Evolutionary conservation across 2,329 filamentous ascomycete species (phyloP).

Genomic region (Pseudonectria foliicola): DNA sequence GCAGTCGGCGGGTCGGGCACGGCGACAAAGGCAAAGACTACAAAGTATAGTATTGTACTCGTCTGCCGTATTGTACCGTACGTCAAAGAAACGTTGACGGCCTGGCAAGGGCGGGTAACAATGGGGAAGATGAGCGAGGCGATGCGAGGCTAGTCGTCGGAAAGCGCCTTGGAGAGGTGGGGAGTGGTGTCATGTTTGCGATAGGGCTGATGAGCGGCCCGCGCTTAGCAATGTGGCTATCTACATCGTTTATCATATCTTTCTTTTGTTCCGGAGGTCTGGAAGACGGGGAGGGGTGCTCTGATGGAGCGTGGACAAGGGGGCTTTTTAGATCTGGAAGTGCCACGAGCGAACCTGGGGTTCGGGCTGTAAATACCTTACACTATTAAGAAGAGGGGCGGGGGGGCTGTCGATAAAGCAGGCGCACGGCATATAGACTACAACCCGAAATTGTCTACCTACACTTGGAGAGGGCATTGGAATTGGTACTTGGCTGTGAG

Average conservation of each 20-base stretch:
- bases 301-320: constrained; percentile 6
- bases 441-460: too few species aligned
- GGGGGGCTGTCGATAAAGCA: too few species aligned
- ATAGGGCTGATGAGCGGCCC: constrained; percentile 21
- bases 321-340: too few species aligned
- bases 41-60: too few species aligned
- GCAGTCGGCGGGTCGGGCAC: too few species aligned
- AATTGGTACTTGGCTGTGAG: too few species aligned
- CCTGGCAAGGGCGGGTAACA: constrained; percentile 19
- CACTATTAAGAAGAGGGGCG: too few species aligned
- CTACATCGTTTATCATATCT: constrained; percentile 9
- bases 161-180: constrained; percentile 14
- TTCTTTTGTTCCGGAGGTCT: constrained; percentile 20
- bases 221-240: constrained; percentile 13
- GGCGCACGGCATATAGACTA: too few species aligned
- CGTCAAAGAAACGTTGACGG: not conserved
- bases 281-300: constrained; percentile 4
- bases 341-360: constrained; percentile 5
- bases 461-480: too few species aligned
- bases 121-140: constrained; percentile 13
- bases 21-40: too few species aligned
- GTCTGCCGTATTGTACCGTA: too few species aligned
- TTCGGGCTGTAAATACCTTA: constrained; percentile 6
- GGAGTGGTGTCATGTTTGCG: constrained; percentile 19
- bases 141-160: constrained; percentile 20